Evolutionary conservation across 1,284 basidiomycete genomes (phyloP), one percentile per base, ranked within the genome.

Genomic region (Mycosarcoma mackinlayi): DNA sequence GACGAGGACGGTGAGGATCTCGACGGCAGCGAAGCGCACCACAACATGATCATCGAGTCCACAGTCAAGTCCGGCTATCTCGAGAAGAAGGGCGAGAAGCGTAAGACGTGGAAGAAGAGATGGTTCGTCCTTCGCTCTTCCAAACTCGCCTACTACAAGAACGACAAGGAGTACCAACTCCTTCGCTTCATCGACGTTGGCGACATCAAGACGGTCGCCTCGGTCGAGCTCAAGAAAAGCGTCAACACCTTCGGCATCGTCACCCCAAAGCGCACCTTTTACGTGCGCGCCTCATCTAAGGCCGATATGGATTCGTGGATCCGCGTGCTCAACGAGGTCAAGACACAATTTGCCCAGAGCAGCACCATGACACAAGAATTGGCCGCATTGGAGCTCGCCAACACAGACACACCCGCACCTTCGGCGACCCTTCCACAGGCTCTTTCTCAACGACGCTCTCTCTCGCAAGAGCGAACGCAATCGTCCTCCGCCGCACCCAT

Each of bases 71-170:
- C 90, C 21, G 94, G 94, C 3, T 96, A 94, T 85, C 85, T 98
- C 48, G 90, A 89, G 87, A 97, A 97, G 87, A 95, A 94, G 86
- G 94, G 95, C 72, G 93, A 98, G 84, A 88, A 93, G 66, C 87
- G 96, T 84, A 98, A 97, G 92, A 93, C 90, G 1, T 98, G 95
- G 95, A 98, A 98, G 87, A 94, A 94, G 85, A 88, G 95, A 33
- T 98, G 95, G 95, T 98, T 98, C 76, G 96, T 98, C 0, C 85
- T 98, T 60, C 88, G 95, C 14, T 88, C 92, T 0, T 91, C 91
- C 16, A 92, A 94, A 83, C 85, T 99, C 46, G 93, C 93, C 13
- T 97, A 96, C 85, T 98, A 98, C 89, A 98, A 98, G 86, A 94
- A 89, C 57, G 90, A 92, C 47, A 85, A 86, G 48, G 80, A 82